Evolutionary conservation across 805 yeast genomes (phyloP), one percentile per base, ranked within the genome.

Genomic region (Ascoidea rubescens): DNA sequence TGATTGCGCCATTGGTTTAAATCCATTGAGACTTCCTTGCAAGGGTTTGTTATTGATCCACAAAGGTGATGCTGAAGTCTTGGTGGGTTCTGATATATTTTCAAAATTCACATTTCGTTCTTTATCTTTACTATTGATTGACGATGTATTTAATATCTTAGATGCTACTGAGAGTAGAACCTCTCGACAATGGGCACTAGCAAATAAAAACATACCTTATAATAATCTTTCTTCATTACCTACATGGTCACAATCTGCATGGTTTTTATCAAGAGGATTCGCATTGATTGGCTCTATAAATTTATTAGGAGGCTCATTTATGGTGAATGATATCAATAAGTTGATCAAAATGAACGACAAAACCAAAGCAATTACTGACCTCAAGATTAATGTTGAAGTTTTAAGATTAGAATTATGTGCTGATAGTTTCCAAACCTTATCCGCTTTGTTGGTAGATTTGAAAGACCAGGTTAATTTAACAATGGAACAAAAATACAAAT

Each of bases 391-490:
- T 50, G 56, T 78, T 5, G 85, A 79, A 52, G 67, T 67, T 16
- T 62, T 75, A 14, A 70, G 67, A 21, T 48, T 83, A 1, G 80
- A 79, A 31, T 53, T 82, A 2, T 89, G 96, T 68, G 91, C 96
- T 1, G 98, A 90, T 62, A 87, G 96, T 0, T 73, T 81, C 0
- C 84, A 87, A 59, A 78, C 91, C 10, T 64, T 90, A 46, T 55
- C 79, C 1, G 95, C 84, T 55, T 59, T 86, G 6, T 56, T 82
- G 7, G 80, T 78, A 54, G 96, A 88, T 59, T 68, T 90, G 58
- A 86, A 84, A 58, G 78, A 78, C 12, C 89, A 90, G 0, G 65
- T 86, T 1, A 65, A 72, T 5, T 80, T 84, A 45, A 70, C 72
- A 0, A 80, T 80, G 54, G 78, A 78, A 2, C 77, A 78, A 43